phyloP scores from a whole-genome alignment of 1,139 yeast genomes.

The Pichia sp. region DNA sequence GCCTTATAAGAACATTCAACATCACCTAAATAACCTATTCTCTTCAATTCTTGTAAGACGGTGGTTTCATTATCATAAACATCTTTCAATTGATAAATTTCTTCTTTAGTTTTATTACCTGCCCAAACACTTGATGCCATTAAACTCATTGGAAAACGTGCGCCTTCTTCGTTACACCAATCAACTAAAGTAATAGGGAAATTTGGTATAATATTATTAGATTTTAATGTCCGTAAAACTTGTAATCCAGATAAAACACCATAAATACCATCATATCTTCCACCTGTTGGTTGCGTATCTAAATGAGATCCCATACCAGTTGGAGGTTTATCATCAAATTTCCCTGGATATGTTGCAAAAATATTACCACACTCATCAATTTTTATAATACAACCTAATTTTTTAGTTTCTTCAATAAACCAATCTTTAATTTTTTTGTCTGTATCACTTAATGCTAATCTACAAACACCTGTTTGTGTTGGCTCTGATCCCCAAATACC shows the following conservation, averaged over 20 bases:
- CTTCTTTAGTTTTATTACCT: conserved; percentile 40
- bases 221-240: conserved; percentile 57
- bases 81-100: conserved; percentile 45
- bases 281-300: conserved; percentile 78
- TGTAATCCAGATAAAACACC: conserved; percentile 68
- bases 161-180: conserved; percentile 81
- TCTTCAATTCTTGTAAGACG: conserved; percentile 47
- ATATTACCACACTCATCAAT: conserved; percentile 64
- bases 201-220: conserved; percentile 49
- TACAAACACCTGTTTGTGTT: conserved; percentile 55
- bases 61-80: conserved; percentile 49
- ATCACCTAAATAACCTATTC: conserved; percentile 59
- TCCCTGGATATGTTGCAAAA: conserved; percentile 59
- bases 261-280: conserved; percentile 64
- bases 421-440: conserved; percentile 66
- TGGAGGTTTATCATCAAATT: conserved; percentile 40
- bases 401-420: conserved; percentile 48
- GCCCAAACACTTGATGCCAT: conserved; percentile 69
- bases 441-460: conserved; percentile 54
- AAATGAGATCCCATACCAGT: conserved; percentile 69
- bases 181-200: conserved; percentile 59
- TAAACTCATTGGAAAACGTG: conserved; percentile 61
- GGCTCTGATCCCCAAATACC: conserved; percentile 53
- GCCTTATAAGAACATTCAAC: conserved; percentile 40
- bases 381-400: conserved; percentile 50